Percentiles rank a stretch among this genome's conserved stretches.
phyloP scores from a whole-genome alignment of 495 filamentous ascomycete genomes.

The Penicillium psychrofluorescens region DNA sequence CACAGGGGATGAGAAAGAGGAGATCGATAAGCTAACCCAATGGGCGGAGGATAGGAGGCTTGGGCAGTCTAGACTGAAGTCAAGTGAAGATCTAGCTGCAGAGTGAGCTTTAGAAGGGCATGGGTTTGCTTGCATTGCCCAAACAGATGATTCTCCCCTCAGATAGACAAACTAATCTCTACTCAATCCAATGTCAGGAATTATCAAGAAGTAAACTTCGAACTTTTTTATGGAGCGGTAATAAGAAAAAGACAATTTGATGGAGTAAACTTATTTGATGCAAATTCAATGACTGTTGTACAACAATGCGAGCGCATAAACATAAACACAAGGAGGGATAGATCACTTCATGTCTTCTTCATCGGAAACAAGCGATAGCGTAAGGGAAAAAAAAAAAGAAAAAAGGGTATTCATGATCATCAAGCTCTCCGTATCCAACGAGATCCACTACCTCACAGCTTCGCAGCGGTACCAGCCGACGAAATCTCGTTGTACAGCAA shows the following conservation, averaged over 20 bases:
- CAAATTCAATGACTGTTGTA: conserved; percentile 6
- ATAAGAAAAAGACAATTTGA: background rate
- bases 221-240: background rate
- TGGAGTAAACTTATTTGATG: background rate
- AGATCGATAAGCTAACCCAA: conserved; percentile 14
- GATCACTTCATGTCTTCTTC: background rate
- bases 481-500: conserved; percentile 97
- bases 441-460: conserved; percentile 51
- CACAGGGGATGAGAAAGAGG: conserved; percentile 10
- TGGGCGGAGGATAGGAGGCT: conserved; percentile 5
- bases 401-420: conserved; percentile 28
- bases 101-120: too few relatives aligned
- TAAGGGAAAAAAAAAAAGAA: background rate
- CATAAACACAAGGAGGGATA: background rate
- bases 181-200: too few relatives aligned
- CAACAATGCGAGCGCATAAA: conserved; percentile 13
- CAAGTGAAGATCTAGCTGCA: too few relatives aligned
- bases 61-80: too few relatives aligned
- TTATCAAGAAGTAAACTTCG: background rate
- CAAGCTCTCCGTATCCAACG: background rate
- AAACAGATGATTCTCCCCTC: too few relatives aligned
- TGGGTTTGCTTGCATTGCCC: too few relatives aligned
- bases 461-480: conserved; percentile 71
- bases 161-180: too few relatives aligned
- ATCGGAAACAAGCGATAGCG: too few relatives aligned